Conservation (phyloP, 148 eudicot genomes). For the Silene uniflora region DNA sequence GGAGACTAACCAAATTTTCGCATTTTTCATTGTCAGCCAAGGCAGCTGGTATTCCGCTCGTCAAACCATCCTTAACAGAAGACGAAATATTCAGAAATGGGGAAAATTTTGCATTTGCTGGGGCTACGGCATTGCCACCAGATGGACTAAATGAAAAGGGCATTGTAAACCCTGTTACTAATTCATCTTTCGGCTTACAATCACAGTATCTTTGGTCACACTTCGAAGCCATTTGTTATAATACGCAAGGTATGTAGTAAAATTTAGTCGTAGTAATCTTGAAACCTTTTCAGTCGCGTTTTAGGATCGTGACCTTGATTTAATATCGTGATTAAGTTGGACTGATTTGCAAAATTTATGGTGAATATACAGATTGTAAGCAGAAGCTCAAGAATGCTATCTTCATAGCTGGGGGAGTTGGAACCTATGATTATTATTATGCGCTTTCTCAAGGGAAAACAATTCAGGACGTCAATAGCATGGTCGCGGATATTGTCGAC, state of each 20-base stretch:
- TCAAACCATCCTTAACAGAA: slow-evolving; percentile 30
- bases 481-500: slow-evolving; percentile 28
- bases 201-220: slow-evolving; percentile 30
- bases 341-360: neutral
- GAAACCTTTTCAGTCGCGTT: neutral
- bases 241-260: slow-evolving; percentile 19
- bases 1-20: no score
- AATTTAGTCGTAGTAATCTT: neutral
- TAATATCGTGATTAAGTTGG: neutral
- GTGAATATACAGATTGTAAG: slow-evolving; percentile 14
- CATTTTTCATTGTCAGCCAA: slow-evolving; percentile 20
- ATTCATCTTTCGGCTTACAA: slow-evolving; percentile 34
- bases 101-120: slow-evolving; percentile 42
- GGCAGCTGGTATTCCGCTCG: slow-evolving; percentile 25
- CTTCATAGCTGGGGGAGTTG: slow-evolving; percentile 22
- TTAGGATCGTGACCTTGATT: neutral
- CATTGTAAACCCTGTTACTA: slow-evolving; percentile 21
- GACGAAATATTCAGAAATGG: slow-evolving; percentile 29
- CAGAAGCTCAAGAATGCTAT: slow-evolving; percentile 23
- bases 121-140: slow-evolving; percentile 37
- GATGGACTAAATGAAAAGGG: slow-evolving; percentile 22
- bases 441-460: slow-evolving; percentile 26
- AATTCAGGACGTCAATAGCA: slow-evolving; percentile 13
- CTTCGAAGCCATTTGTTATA: slow-evolving; percentile 33
- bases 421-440: slow-evolving; percentile 26